These are phyloP conservation scores for Anastatica hierochuntica DNA, from an alignment of 345 rosid genomes.

Conservation along the genomic window DNA sequence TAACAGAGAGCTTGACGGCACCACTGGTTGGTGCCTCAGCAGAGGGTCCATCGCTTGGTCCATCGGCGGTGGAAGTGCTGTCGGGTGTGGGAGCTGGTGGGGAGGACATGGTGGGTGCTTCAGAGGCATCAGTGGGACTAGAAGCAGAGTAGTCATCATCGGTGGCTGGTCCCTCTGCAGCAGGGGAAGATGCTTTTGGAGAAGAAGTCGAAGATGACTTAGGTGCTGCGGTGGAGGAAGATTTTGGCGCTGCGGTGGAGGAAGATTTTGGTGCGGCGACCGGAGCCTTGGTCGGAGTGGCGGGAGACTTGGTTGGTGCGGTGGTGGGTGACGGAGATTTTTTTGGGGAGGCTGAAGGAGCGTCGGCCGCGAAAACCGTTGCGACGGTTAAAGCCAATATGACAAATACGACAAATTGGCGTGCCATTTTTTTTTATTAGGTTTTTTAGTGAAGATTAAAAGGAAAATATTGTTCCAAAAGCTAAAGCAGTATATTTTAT, in stretches of 20 bases:
- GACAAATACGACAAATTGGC: slow-evolving; percentile 18
- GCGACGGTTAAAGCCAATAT: slow-evolving; percentile 24
- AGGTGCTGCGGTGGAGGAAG: slow-evolving; percentile 18
- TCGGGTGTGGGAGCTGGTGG: slow-evolving; percentile 21
- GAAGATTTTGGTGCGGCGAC: slow-evolving; percentile 23
- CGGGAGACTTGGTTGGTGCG: slow-evolving; percentile 18
- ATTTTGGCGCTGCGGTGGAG: slow-evolving; percentile 13
- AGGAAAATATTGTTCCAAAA: slow-evolving; percentile 10
- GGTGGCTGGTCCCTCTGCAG: slow-evolving; percentile 12
- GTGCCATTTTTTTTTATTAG: slow-evolving; percentile 28
- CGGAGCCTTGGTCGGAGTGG: slow-evolving; percentile 14
- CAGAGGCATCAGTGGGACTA: slow-evolving; percentile 6
- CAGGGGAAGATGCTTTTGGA: slow-evolving; percentile 8
- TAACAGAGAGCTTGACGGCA: slow-evolving; percentile 1
- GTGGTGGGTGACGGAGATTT: slow-evolving; percentile 22
- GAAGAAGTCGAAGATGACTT: slow-evolving; percentile 11
- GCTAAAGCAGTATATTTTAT: slow-evolving; percentile 18
- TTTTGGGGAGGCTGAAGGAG: slow-evolving; percentile 27
- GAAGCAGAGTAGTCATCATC: slow-evolving; percentile 18
- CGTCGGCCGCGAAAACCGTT: slow-evolving; percentile 24
- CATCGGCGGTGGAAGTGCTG: neutral
- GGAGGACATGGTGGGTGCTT: slow-evolving; percentile 4
- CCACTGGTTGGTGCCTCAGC: slow-evolving; percentile 6
- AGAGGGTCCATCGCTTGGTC: slow-evolving; percentile 10
- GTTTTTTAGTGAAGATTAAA: slow-evolving; percentile 1